Base-by-base conservation (phyloP, 1,284 basidiomycete species). In the Ustilago nuda region DNA sequence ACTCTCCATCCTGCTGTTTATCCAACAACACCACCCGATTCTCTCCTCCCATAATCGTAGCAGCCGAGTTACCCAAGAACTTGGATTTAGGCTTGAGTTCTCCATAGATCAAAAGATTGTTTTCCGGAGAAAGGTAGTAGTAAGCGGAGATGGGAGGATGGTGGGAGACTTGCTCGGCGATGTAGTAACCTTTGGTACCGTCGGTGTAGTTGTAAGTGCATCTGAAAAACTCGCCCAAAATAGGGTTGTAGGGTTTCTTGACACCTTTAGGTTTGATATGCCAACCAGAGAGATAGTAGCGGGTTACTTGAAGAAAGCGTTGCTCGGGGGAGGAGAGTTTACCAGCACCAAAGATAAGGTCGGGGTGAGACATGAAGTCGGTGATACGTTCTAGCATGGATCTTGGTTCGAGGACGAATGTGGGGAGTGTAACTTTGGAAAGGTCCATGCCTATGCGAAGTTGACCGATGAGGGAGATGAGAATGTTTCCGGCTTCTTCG, bases 211-310 rank as follows among this genome's bases (percentile, higher is more conserved):
- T 91, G 86, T 98, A 99, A 66, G 92, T 89, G 87, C 96, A 98
- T 57, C 96, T 91, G 89, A 98, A 99, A 88, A 97, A 96, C 86
- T 99, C 96, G 63, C 97, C 96, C 11, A 99, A 90, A 13, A 98
- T 90, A 33, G 97, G 96, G 86, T 99, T 99, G 87, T 98, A 98
- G 82, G 96, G 96, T 88, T 99, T 99, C 92, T 99, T 99, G 76
- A 99, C 97, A 73, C 96, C 96, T 87, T 95, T 97, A 46, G 96
- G 95, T 88, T 99, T 98, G 88, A 98, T 97, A 87, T 99, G 97
- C 96, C 96, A 99, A 51, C 96, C 96, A n/a, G 94, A 93, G 51
- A 98, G 91, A 86, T 98, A 99, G 87, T 97, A 98, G 65, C 93
- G 92, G 57, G 98, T 89, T 4, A 98, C 93, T 64, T 92, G 90